phyloP scores from a whole-genome alignment of 2,329 filamentous ascomycete species.

The Neocatenulostroma microsporum region DNA sequence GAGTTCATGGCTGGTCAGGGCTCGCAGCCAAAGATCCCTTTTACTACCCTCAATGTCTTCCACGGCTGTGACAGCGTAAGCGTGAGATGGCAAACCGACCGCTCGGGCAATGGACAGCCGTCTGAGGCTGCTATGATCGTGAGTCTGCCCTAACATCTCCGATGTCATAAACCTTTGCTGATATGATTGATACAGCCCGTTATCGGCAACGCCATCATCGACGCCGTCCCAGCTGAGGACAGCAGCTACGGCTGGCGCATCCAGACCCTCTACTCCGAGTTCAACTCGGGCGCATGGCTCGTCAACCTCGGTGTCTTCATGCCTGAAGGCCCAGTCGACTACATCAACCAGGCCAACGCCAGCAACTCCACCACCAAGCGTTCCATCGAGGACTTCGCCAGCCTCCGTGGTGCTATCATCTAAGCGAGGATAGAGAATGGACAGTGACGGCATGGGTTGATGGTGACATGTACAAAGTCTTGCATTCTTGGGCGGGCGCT shows the following conservation, averaged over 20 bases:
- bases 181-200: constrained; percentile 12
- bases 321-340: constrained; percentile 9
- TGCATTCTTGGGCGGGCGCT: too few species aligned
- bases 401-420: constrained; percentile 6
- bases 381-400: constrained; percentile 3
- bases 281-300: constrained; percentile 23
- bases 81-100: constrained; percentile 22
- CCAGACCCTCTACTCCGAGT: constrained; percentile 19
- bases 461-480: too few species aligned
- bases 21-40: constrained; percentile 20
- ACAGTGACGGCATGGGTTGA: too few species aligned
- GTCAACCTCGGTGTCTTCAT: constrained; percentile 17
- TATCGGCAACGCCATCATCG: constrained; percentile 17
- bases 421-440: too few species aligned
- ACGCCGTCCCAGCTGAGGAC: constrained; percentile 15
- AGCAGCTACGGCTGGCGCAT: constrained; percentile 16
- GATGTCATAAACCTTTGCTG: neutral
- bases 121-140: constrained; percentile 21
- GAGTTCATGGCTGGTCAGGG: constrained; percentile 20
- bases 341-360: constrained; percentile 6
- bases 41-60: constrained; percentile 18
- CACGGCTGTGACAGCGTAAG: constrained; percentile 22
- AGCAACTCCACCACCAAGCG: constrained; percentile 6
- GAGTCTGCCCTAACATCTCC: constrained; percentile 6
- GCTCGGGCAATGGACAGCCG: constrained; percentile 18